These are phyloP conservation scores for Suillus occidentalis DNA, from an alignment of 768 basidiomycete genomes.

Conservation along the genomic window DNA sequence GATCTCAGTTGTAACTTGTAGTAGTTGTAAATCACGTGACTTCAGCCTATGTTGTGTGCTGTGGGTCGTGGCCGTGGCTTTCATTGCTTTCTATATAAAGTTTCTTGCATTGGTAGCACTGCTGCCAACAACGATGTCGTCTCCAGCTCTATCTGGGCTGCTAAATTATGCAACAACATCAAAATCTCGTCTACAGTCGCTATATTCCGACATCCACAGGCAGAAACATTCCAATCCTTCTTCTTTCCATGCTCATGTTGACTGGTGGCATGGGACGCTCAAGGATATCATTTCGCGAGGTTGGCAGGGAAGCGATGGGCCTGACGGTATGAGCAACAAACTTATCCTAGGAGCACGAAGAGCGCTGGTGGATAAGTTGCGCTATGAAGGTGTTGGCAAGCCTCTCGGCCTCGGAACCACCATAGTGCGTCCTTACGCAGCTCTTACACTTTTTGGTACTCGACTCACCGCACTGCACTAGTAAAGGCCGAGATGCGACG, in stretches of 20 bases:
- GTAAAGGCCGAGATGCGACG: constrained; percentile 67
- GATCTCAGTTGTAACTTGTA: neutral
- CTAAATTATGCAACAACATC: constrained; percentile 31
- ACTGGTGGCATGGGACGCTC: constrained; percentile 83
- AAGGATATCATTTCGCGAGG: constrained; percentile 61
- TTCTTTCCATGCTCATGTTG: constrained; percentile 75
- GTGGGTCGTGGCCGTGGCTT: neutral
- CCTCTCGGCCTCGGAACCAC: constrained; percentile 71
- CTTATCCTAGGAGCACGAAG: constrained; percentile 61
- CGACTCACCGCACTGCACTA: constrained; percentile 42
- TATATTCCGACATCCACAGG: constrained; percentile 86
- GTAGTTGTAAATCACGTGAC: neutral
- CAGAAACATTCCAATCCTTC: constrained; percentile 85
- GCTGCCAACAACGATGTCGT: constrained; percentile 6
- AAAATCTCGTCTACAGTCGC: constrained; percentile 61
- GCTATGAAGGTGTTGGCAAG: constrained; percentile 70
- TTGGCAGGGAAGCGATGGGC: constrained; percentile 37
- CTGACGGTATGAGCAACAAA: constrained; percentile 38
- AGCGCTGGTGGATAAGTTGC: constrained; percentile 56
- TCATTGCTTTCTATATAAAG: neutral
- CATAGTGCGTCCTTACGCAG: constrained; percentile 54
- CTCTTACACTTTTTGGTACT: neutral
- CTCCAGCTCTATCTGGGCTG: constrained; percentile 21
- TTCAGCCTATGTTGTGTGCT: neutral
- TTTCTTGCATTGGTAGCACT: constrained; percentile 18